These are phyloP conservation scores for Zymoseptoria tritici DNA, from an alignment of 2,329 filamentous ascomycete species.

Conservation along the genomic window DNA sequence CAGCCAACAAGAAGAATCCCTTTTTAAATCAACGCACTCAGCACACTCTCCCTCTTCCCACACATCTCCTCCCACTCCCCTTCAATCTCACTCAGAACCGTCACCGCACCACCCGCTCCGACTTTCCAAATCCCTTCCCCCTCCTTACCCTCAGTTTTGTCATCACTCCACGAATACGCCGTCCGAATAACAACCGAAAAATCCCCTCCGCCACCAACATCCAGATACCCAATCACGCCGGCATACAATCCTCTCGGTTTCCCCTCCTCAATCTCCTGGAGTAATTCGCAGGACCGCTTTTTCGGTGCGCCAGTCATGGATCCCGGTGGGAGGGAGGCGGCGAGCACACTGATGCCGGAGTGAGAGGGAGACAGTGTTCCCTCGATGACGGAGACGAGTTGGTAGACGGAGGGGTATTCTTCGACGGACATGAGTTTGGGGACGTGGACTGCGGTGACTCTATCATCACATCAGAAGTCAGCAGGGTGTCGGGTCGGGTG, in stretches of 20 bases:
- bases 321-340: conserved; percentile 73
- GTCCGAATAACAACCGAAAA: conserved; percentile 89
- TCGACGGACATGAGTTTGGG: conserved; percentile 77
- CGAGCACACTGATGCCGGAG: conserved; percentile 70
- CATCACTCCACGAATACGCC: no score
- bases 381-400: conserved; percentile 83
- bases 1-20: no score
- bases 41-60: conserved; percentile 33
- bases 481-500: no score
- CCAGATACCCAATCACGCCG: conserved; percentile 83
- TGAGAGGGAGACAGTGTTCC: conserved; percentile 47
- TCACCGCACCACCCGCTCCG: conserved; percentile 86
- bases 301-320: conserved; percentile 97
- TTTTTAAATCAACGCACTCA: conserved; percentile 1
- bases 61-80: conserved; percentile 87
- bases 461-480: neutral
- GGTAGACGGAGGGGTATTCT: conserved; percentile 83
- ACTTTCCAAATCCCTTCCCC: conserved; percentile 59
- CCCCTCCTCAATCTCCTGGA: conserved; percentile 59
- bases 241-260: conserved; percentile 70
- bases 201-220: conserved; percentile 75
- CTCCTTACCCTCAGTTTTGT: no score
- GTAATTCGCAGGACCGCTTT: conserved; percentile 79
- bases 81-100: conserved; percentile 68
- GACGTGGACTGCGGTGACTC: conserved; percentile 55